These are phyloP conservation scores for Coniella lustricola DNA, from an alignment of 2,329 filamentous ascomycete species.

Conservation along the genomic window DNA sequence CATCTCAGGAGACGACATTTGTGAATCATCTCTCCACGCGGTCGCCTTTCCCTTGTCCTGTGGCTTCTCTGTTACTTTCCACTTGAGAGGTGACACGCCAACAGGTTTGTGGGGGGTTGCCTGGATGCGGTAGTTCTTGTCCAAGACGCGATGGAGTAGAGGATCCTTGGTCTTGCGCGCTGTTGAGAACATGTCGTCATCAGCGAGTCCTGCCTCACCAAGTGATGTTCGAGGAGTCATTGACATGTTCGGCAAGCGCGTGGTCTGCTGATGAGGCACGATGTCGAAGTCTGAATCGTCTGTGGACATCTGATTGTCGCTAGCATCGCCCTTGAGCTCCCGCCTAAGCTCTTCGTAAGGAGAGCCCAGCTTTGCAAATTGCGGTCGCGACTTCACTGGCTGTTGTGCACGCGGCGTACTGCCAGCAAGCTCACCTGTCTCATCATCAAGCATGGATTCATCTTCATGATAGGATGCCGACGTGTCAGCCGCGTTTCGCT, in stretches of 20 bases:
- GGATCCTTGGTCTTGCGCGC: slow-evolving; percentile 54
- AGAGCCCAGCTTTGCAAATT: slow-evolving; percentile 62
- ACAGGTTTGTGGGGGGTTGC: slow-evolving; percentile 70
- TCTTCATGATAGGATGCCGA: slow-evolving; percentile 33
- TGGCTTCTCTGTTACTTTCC: slow-evolving; percentile 26
- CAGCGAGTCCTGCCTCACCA: slow-evolving; percentile 31
- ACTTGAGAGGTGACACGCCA: slow-evolving; percentile 40
- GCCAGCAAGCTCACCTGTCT: slow-evolving; percentile 50
- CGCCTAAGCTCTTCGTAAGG: slow-evolving; percentile 69
- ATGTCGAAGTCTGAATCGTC: slow-evolving; percentile 35
- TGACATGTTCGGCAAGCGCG: slow-evolving; percentile 53
- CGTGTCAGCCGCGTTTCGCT: slow-evolving; percentile 30
- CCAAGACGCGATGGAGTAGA: slow-evolving; percentile 81
- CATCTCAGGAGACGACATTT: slow-evolving; percentile 69
- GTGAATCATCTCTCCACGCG: slow-evolving; percentile 46
- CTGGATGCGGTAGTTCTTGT: slow-evolving; percentile 91
- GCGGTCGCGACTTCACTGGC: slow-evolving; percentile 41
- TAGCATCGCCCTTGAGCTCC: slow-evolving; percentile 47
- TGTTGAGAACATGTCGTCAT: slow-evolving; percentile 19
- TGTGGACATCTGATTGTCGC: slow-evolving; percentile 1
- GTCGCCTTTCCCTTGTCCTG: slow-evolving; percentile 27
- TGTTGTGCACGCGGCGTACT: slow-evolving; percentile 60
- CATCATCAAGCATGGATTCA: slow-evolving; percentile 61
- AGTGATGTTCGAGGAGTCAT: slow-evolving; percentile 55
- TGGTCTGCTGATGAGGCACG: slow-evolving; percentile 44